Base-by-base conservation (phyloP, 2,329 filamentous ascomycete species). In the Penicillium sumatraense region DNA sequence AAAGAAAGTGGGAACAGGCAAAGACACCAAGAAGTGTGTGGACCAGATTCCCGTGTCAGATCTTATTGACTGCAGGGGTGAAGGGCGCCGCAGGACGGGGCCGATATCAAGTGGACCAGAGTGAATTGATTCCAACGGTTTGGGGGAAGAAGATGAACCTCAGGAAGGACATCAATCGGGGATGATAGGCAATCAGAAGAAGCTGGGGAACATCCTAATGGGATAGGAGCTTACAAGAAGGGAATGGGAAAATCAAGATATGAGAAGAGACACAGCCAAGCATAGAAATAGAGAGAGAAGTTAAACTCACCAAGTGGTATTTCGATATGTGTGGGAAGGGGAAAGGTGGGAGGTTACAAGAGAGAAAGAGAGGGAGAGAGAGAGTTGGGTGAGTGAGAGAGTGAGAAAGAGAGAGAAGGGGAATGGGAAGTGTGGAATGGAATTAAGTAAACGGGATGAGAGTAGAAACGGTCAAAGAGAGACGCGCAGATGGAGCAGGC, bases 51-150 rank as follows among this genome's bases (percentile, higher is more conserved):
- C 42, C 59, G 57, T 63, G 56, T 56, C 63, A 59, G 58, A 61
- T 62, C 58, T 58, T 50, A 59, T 64, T 54, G 56, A 61, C 58
- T 62, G 63, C 63, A 65, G 61, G 63, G 63, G 63, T 64, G 51
- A 56, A 46, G 53, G 56, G 53, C 53, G 50, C 23, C 40, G 16
- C 49, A 35, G 53, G 50, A 45, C 42, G 47, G 51, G 53, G 51
- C 56, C 56, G 47, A 63, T 63, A 63, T 63, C 61, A 63, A 62
- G 59, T 53, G 49, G 54, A 56, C 51, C 41, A 42, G 27, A 38
- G 14, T 42, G 29, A n/a, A n/a, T n/a, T n/a, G n/a, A n/a, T 26
- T 40, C 24, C 23, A 36, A 45, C 24, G 42, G 40, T 23, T 44
- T 21, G 27, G 41, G 21, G 40, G 29, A 44, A 27, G 27, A 42